phyloP scores from a whole-genome alignment of 768 basidiomycete genomes.

The Piloderma croceum region DNA sequence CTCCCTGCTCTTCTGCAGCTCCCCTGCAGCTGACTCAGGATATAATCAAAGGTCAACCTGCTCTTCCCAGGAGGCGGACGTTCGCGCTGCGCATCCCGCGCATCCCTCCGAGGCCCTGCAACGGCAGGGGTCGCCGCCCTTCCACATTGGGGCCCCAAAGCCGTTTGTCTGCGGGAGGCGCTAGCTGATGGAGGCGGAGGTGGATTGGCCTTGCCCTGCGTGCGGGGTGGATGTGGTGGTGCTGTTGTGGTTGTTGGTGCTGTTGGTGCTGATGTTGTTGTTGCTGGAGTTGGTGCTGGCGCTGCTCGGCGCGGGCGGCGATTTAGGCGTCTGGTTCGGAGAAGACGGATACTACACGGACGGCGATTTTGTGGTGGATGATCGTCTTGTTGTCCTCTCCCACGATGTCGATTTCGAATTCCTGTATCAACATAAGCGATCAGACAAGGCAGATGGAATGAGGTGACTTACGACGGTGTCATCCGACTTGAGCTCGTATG shows the following conservation, averaged over 20 bases:
- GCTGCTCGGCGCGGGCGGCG: conserved; percentile 67
- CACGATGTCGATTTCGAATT: conserved; percentile 99
- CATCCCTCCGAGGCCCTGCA: conserved; percentile 62
- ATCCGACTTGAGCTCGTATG: conserved; percentile 90
- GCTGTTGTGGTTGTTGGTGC: conserved; percentile 33
- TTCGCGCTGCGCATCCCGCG: conserved; percentile 72
- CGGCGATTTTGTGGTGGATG: too few species aligned
- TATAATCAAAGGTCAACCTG: conserved; percentile 88
- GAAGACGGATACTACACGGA: conserved; percentile 86
- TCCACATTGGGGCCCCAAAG: too few species aligned
- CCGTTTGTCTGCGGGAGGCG: conserved; percentile 14
- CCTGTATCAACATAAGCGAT: conserved; percentile 41
- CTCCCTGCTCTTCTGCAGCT: conserved; percentile 94
- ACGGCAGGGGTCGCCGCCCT: conserved; percentile 52
- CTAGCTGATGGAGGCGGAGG: conserved; percentile 18
- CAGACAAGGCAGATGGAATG: conserved; percentile 4
- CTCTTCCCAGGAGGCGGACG: conserved; percentile 73
- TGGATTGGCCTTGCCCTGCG: too few species aligned
- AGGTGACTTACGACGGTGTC: conserved; percentile 80
- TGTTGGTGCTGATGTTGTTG: conserved; percentile 57
- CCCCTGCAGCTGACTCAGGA: conserved; percentile 81
- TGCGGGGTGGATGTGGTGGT: conserved; percentile 13
- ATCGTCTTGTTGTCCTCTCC: conserved; percentile 99
- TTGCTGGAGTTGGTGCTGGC: too few species aligned
- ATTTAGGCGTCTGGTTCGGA: conserved; percentile 77